phyloP scores from a whole-genome alignment of 345 rosid species.

The Camelina sativa region DNA sequence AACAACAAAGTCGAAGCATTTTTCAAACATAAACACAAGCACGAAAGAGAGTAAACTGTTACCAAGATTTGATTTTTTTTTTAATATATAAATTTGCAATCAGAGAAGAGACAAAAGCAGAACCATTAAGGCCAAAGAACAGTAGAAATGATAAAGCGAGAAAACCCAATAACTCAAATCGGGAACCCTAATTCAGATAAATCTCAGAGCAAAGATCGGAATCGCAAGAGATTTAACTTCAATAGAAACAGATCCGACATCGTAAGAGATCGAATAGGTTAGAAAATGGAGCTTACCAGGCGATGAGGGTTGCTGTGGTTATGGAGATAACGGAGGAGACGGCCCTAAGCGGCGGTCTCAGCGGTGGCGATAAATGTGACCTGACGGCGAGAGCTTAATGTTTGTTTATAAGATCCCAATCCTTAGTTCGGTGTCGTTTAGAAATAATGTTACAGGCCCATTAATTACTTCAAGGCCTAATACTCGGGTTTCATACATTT shows the following conservation, averaged over 20 bases:
- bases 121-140: neutral
- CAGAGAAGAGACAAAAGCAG: neutral
- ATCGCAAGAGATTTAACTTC: neutral
- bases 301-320: slow-evolving; percentile 3
- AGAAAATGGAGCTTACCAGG: slow-evolving; percentile 6
- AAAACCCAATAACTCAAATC: slow-evolving; percentile 2
- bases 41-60: neutral
- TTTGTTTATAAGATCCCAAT: neutral
- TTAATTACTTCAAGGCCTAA: neutral
- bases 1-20: neutral
- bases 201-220: slow-evolving; percentile 6
- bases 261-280: slow-evolving; percentile 4
- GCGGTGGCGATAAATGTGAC: slow-evolving; percentile 28
- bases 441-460: neutral
- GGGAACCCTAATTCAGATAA: neutral
- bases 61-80: neutral
- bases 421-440: neutral
- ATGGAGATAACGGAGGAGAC: slow-evolving; percentile 32
- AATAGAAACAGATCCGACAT: slow-evolving; percentile 18
- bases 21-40: neutral
- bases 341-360: slow-evolving; percentile 40
- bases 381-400: slow-evolving; percentile 11
- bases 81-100: neutral
- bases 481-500: too few species aligned
- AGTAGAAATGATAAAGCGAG: neutral